Conservation (phyloP, 805 yeast genomes). For the Teunomyces atbi region DNA sequence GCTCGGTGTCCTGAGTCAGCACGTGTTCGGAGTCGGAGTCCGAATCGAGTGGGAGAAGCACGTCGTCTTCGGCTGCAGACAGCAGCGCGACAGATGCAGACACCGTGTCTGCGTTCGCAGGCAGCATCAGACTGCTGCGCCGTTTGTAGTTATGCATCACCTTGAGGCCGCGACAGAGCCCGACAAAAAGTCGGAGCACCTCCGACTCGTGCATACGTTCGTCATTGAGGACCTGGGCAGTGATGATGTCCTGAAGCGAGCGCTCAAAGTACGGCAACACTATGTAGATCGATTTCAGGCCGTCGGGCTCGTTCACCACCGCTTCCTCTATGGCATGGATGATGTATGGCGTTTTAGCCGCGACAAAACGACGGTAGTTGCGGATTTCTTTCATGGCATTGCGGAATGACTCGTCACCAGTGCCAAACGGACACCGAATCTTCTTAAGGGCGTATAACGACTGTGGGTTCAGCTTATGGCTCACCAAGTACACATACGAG, state of each 20-base stretch:
- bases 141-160: conserved; percentile 67
- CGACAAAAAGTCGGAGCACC: conserved; percentile 59
- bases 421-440: conserved; percentile 84
- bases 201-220: conserved; percentile 58
- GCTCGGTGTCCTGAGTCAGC: conserved; percentile 40
- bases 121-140: conserved; percentile 4
- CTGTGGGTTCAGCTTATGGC: conserved; percentile 43
- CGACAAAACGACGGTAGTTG: conserved; percentile 64
- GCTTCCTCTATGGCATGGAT: conserved; percentile 69
- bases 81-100: neutral
- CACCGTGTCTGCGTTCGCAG: neutral
- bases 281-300: conserved; percentile 74
- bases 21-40: conserved; percentile 2
- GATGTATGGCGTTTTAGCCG: conserved; percentile 58
- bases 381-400: conserved; percentile 76
- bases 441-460: conserved; percentile 72
- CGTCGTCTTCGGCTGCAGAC: conserved; percentile 10
- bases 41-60: conserved; percentile 10
- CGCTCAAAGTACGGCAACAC: conserved; percentile 72
- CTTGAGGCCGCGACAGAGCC: conserved; percentile 71
- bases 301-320: conserved; percentile 71
- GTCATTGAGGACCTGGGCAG: conserved; percentile 56
- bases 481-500: conserved; percentile 80
- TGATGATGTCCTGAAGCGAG: conserved; percentile 79
- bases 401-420: conserved; percentile 58